These are phyloP conservation scores for Verticillium albo-atrum DNA, from an alignment of 2,329 filamentous ascomycete species.

Conservation along the genomic window DNA sequence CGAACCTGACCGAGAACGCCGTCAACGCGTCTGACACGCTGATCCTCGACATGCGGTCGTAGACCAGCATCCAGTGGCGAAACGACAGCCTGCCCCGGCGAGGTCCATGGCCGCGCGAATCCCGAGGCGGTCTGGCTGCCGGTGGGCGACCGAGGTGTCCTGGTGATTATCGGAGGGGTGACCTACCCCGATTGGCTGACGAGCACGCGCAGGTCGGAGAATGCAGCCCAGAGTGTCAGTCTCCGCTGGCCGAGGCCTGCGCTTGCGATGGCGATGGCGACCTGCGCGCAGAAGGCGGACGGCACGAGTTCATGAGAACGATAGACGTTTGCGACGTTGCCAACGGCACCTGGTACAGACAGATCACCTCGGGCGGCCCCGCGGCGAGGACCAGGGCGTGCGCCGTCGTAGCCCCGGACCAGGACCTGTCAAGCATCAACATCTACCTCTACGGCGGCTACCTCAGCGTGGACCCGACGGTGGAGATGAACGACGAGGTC, in stretches of 20 bases:
- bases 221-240: conserved; percentile 35
- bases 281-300: conserved; percentile 51
- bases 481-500: conserved; percentile 58
- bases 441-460: conserved; percentile 84
- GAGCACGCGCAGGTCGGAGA: conserved; percentile 17
- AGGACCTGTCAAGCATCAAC: conserved; percentile 71
- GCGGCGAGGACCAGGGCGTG: conserved; percentile 63
- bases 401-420: conserved; percentile 66
- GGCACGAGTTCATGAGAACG: conserved; percentile 67
- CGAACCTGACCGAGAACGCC: too few species aligned
- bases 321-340: conserved; percentile 78
- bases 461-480: conserved; percentile 38
- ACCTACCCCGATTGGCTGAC: conserved; percentile 49
- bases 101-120: too few species aligned
- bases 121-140: too few species aligned
- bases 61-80: too few species aligned
- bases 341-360: conserved; percentile 61
- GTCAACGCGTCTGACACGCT: too few species aligned
- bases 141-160: conserved; percentile 69
- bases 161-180: conserved; percentile 75
- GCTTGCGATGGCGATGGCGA: too few species aligned
- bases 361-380: conserved; percentile 57
- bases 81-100: too few species aligned
- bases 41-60: too few species aligned
- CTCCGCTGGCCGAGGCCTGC: too few species aligned